Conservation (phyloP, 2,329 filamentous ascomycete genomes). For the Fusarium sp. region DNA sequence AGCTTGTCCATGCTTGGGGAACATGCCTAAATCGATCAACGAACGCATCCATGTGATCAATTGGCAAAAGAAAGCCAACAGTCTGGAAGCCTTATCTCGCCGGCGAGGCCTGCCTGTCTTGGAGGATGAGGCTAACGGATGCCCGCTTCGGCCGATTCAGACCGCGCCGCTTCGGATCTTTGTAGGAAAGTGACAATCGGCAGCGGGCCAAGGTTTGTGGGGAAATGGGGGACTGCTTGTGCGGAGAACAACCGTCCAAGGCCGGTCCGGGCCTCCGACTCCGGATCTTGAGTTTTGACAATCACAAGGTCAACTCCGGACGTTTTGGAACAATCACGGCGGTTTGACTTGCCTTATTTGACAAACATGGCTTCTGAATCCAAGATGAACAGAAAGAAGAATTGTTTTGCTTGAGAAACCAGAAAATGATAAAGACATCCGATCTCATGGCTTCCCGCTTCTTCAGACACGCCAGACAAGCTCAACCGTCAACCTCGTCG, state of each 20-base stretch:
- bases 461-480: background rate
- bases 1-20: background rate
- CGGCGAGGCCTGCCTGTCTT: constrained; percentile 30
- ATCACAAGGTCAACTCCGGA: background rate
- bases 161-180: background rate
- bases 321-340: background rate
- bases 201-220: background rate
- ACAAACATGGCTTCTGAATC: background rate
- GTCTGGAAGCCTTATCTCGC: background rate
- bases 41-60: background rate
- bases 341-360: constrained; percentile 9
- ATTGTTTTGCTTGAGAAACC: background rate
- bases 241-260: background rate
- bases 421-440: background rate
- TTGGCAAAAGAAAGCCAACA: background rate
- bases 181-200: constrained; percentile 2
- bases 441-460: background rate
- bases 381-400: background rate
- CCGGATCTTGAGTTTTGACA: background rate
- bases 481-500: constrained; percentile 4
- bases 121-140: background rate
- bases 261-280: background rate
- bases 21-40: background rate
- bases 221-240: background rate
- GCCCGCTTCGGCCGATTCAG: background rate